phyloP scores from a whole-genome alignment of 306 rosid species.

The Alnus glutinosa region DNA sequence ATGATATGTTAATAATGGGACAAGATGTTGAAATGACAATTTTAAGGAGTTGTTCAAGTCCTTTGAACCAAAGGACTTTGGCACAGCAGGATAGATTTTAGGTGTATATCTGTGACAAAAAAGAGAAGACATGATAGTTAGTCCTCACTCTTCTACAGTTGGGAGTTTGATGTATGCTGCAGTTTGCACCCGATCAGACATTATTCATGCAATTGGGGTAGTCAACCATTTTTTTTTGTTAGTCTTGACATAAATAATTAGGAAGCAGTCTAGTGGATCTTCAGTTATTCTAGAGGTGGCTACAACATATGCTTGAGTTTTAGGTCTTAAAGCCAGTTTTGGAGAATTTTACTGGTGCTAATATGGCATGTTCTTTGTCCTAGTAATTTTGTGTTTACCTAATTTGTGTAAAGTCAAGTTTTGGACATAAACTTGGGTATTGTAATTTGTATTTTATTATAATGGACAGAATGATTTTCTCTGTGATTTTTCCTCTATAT shows the following conservation, averaged over 20 bases:
- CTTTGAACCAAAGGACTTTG: not conserved
- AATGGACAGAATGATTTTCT: no score
- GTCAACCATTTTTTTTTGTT: not conserved
- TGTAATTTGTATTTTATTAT: no score
- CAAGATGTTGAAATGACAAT: not conserved
- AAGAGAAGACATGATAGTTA: not conserved
- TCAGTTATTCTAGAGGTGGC: not conserved
- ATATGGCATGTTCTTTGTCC: not conserved
- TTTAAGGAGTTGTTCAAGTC: not conserved
- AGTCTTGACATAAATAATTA: not conserved
- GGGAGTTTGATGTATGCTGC: not conserved
- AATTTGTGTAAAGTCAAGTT: no score
- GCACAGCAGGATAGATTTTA: not conserved
- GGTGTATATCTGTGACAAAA: not conserved
- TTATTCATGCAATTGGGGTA: not conserved
- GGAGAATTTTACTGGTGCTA: no score
- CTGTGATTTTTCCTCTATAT: no score
- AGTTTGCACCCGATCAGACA: not conserved
- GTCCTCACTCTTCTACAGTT: not conserved
- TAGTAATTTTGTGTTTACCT: no score
- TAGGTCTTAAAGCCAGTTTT: not conserved
- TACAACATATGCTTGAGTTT: not conserved
- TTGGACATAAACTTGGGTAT: no score
- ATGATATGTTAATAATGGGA: not conserved
- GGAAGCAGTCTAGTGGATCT: not conserved